phyloP scores from a whole-genome alignment of 2,329 filamentous ascomycete genomes.

The Stachybotrys chlorohalonatus region DNA sequence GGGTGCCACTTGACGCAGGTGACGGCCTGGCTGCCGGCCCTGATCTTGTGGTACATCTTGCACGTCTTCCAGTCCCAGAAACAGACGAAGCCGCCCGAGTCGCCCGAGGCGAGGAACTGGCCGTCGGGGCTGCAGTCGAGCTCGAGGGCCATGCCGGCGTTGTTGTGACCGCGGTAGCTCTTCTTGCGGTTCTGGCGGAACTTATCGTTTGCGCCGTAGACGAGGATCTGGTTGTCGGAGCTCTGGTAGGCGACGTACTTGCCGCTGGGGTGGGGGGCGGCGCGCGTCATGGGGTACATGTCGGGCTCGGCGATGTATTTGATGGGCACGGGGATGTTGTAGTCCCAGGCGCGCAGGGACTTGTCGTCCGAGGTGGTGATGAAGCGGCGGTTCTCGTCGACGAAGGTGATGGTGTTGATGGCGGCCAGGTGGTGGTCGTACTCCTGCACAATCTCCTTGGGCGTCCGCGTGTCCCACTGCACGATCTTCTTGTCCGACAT shows the following conservation, averaged over 20 bases:
- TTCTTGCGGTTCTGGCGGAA: slow-evolving; percentile 98
- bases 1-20: slow-evolving; percentile 93
- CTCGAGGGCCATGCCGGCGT: slow-evolving; percentile 86
- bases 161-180: slow-evolving; percentile 91
- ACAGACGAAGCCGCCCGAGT: slow-evolving; percentile 80
- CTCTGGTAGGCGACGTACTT: slow-evolving; percentile 94
- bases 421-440: slow-evolving; percentile 98
- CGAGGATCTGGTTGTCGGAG: slow-evolving; percentile 92
- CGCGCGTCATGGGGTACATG: slow-evolving; percentile 93
- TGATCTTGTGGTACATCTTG: slow-evolving; percentile 97
- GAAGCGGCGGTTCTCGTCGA: slow-evolving; percentile 89
- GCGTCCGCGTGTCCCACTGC: slow-evolving; percentile 81
- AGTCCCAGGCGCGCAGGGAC: slow-evolving; percentile 93
- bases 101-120: slow-evolving; percentile 80
- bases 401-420: slow-evolving; percentile 95
- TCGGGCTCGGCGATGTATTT: slow-evolving; percentile 97
- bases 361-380: slow-evolving; percentile 98
- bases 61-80: slow-evolving; percentile 99
- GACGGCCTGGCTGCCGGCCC: slow-evolving; percentile 72
- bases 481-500: slow-evolving; percentile 99
- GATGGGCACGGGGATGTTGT: slow-evolving; percentile 95
- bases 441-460: slow-evolving; percentile 78
- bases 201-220: slow-evolving; percentile 89
- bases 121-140: slow-evolving; percentile 84
- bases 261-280: slow-evolving; percentile 74